Evolutionary conservation across 179 eudicot genomes (phyloP).

Genomic region (Beta lomatogona): DNA sequence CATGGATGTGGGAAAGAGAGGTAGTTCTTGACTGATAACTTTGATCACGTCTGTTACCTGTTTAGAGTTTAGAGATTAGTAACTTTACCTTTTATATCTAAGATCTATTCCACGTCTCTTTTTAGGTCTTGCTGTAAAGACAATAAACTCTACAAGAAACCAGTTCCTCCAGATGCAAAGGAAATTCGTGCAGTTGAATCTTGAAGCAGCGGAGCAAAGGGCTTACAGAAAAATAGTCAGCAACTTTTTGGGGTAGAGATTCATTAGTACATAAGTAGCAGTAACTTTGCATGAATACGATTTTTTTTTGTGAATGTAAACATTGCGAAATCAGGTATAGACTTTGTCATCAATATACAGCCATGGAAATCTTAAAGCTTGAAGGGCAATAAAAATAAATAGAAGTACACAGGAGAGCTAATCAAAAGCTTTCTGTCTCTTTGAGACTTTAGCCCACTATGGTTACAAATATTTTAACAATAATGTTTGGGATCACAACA

Average conservation of each 20-base stretch:
- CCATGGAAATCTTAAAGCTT: too few relatives aligned
- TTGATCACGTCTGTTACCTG: not conserved
- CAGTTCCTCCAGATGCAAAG: conserved; percentile 35
- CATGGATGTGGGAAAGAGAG: conserved; percentile 24
- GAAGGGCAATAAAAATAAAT: too few relatives aligned
- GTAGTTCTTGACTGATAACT: conserved; percentile 11
- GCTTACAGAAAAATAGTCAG: not conserved
- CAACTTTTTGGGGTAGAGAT: conserved; percentile 22
- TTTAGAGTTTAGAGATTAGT: not conserved
- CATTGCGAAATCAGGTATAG: not conserved
- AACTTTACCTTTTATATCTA: not conserved
- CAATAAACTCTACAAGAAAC: conserved; percentile 17
- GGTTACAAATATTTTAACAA: too few relatives aligned
- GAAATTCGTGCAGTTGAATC: conserved; percentile 24
- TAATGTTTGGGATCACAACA: too few relatives aligned
- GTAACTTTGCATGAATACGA: conserved; percentile 14
- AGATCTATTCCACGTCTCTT: not conserved
- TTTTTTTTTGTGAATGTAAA: not conserved
- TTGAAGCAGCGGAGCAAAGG: too few relatives aligned
- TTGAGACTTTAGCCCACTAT: too few relatives aligned
- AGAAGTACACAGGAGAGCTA: too few relatives aligned
- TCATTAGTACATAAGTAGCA: conserved; percentile 1
- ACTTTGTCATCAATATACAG: not conserved
- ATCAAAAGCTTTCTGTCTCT: too few relatives aligned
- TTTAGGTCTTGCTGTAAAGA: conserved; percentile 19